A percentile compares a stretch with the other conserved stretches of the same genome.
Evolutionary conservation across 129 eudicot genomes (phyloP).

Genomic region (Smallanthus sonchifolius): DNA sequence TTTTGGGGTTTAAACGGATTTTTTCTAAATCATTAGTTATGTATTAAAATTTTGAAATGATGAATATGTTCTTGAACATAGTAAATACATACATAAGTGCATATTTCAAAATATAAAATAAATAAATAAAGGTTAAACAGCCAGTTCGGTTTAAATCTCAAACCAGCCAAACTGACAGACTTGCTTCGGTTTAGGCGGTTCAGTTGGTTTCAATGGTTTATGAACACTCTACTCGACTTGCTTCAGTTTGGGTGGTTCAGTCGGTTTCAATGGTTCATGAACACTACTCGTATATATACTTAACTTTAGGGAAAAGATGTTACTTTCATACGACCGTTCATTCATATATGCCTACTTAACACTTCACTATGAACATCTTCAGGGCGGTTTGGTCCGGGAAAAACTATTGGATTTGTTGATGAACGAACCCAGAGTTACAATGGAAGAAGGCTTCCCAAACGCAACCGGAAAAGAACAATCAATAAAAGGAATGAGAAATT

Average conservation of each 20-base stretch:
- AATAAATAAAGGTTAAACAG: not conserved
- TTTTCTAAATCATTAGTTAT: not conserved
- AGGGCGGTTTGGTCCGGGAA: constrained; percentile 95
- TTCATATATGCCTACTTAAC: not conserved
- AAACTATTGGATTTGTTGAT: constrained; percentile 76
- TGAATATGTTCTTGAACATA: not conserved
- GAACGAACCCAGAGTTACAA: constrained; percentile 55
- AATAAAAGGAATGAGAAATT: constrained; percentile 83
- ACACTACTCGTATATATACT: not conserved
- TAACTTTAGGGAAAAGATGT: not conserved
- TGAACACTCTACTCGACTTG: not conserved
- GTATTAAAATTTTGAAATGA: not conserved
- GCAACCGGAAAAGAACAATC: constrained; percentile 92
- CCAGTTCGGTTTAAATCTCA: not conserved
- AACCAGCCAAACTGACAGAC: not conserved
- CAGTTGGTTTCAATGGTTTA: not conserved
- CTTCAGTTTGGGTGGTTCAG: not conserved
- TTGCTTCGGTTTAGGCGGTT: not conserved
- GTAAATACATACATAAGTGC: not conserved
- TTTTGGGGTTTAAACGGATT: not conserved
- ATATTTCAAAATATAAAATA: not conserved
- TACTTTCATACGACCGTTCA: not conserved
- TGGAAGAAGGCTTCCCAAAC: constrained; percentile 98
- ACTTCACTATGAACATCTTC: not conserved
- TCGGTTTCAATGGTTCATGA: not conserved